Conservation (phyloP, 2,329 filamentous ascomycete genomes). For the Metarhizium robertsii region DNA sequence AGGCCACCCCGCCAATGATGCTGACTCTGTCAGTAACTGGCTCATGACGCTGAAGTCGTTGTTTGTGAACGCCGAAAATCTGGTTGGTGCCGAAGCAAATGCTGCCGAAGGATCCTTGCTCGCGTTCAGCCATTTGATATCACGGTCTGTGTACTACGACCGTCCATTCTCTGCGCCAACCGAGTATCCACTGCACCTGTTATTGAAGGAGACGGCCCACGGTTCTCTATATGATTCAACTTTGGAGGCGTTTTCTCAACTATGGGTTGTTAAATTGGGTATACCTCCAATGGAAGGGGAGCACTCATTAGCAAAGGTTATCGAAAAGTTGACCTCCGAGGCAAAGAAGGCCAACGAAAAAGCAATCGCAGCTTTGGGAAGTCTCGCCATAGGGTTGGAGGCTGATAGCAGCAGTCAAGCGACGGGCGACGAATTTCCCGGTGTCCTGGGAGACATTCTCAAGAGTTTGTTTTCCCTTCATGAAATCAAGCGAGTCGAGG, state of each 20-base stretch:
- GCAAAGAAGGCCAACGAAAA: conserved; percentile 75
- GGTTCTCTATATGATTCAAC: conserved; percentile 33
- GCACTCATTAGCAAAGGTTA: conserved; percentile 33
- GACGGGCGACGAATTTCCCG: conserved; percentile 16
- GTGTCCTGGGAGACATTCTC: conserved; percentile 45
- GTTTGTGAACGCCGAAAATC: conserved; percentile 31
- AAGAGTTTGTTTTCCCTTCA: conserved; percentile 66
- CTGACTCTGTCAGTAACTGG: conserved; percentile 18
- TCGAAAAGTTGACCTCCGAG: conserved; percentile 54
- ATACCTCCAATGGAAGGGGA: conserved; percentile 21
- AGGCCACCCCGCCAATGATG: conserved; percentile 47
- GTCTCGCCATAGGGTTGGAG: conserved; percentile 57
- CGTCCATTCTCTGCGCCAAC: conserved; percentile 17
- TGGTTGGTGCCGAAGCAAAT: conserved; percentile 33
- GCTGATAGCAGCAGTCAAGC: conserved; percentile 6
- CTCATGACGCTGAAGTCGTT: conserved; percentile 30
- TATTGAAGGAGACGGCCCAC: conserved; percentile 19
- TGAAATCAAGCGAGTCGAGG: conserved; percentile 75
- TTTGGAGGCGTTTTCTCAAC: conserved; percentile 34
- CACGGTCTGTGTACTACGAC: conserved; percentile 35
- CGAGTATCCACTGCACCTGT: conserved; percentile 20
- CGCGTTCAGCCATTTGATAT: conserved; percentile 34
- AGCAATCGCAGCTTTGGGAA: conserved; percentile 72
- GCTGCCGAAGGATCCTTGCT: conserved; percentile 37
- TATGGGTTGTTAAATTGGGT: conserved; percentile 36